Conservation (phyloP, 108 stramenopile genomes). For the Schizochytrium sp. region DNA sequence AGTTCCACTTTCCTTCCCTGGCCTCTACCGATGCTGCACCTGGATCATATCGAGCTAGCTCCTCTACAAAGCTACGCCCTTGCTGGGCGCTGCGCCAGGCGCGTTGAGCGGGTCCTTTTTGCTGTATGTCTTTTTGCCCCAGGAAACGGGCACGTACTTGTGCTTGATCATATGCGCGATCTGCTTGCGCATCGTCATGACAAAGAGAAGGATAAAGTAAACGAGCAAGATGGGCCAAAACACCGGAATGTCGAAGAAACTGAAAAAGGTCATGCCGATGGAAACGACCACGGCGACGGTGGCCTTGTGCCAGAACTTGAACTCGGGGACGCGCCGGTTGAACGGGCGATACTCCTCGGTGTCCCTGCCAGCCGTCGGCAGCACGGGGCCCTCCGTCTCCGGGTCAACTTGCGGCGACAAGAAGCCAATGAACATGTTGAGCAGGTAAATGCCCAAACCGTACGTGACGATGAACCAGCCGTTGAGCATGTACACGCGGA, state of each 20-base stretch:
- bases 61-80: background rate
- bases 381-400: constrained; percentile 38
- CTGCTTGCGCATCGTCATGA: constrained; percentile 98
- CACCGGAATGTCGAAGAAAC: constrained; percentile 95
- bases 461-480: constrained; percentile 98
- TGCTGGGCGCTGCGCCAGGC: background rate
- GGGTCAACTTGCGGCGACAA: constrained; percentile 79
- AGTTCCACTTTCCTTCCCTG: background rate
- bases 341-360: constrained; percentile 85
- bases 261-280: constrained; percentile 88
- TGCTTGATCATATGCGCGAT: constrained; percentile 98
- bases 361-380: constrained; percentile 43
- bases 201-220: constrained; percentile 93
- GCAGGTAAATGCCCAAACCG: constrained; percentile 92
- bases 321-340: constrained; percentile 86
- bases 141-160: constrained; percentile 88
- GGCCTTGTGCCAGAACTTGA: constrained; percentile 95
- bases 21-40: too few species aligned
- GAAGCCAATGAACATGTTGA: constrained; percentile 98
- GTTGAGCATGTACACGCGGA: constrained; percentile 82
- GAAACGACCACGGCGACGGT: constrained; percentile 61
- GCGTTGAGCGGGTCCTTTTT: constrained; percentile 26
- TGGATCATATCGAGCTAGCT: background rate
- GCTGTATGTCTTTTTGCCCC: constrained; percentile 81
- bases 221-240: constrained; percentile 97